A percentile compares a stretch with the other conserved stretches of the same genome.
Evolutionary conservation across 371 early-diverging fungal genomes (phyloP).

Genomic region (Lichtheimia corymbifera): DNA sequence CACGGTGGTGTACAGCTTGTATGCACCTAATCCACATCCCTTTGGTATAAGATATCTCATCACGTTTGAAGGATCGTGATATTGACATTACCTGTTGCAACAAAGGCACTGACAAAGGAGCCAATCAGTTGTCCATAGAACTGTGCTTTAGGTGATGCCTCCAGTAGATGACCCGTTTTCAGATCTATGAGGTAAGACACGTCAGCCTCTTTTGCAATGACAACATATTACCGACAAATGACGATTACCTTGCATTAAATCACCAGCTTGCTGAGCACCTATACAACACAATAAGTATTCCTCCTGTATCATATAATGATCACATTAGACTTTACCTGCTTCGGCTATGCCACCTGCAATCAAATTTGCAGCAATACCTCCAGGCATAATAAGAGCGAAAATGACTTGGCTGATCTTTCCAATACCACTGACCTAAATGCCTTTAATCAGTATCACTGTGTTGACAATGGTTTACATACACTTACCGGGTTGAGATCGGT

Average conservation of each 20-base stretch:
- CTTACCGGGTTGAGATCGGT: slow-evolving; percentile 80
- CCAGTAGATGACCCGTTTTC: slow-evolving; percentile 82
- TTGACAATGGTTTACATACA: not conserved
- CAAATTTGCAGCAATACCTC: slow-evolving; percentile 75
- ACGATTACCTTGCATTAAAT: slow-evolving; percentile 72
- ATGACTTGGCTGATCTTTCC: slow-evolving; percentile 85
- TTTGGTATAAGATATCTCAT: not conserved
- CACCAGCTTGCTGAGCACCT: slow-evolving; percentile 66
- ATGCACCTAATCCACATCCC: slow-evolving; percentile 44
- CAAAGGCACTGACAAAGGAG: slow-evolving; percentile 62
- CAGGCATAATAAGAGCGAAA: slow-evolving; percentile 75
- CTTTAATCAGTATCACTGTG: not conserved
- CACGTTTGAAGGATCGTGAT: not conserved
- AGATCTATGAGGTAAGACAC: slow-evolving; percentile 49
- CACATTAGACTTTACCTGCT: slow-evolving; percentile 49
- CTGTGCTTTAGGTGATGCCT: slow-evolving; percentile 83
- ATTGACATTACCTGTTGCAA: slow-evolving; percentile 31
- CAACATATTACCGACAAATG: not conserved
- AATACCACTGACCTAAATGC: slow-evolving; percentile 62
- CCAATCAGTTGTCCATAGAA: slow-evolving; percentile 87
- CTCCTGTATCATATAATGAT: not conserved
- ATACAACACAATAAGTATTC: not conserved
- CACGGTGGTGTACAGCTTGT: slow-evolving; percentile 67
- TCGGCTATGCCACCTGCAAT: slow-evolving; percentile 88
- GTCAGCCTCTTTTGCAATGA: too few relatives aligned